Conservation (phyloP, 1,284 basidiomycete species). For the Ustilago tritici region DNA sequence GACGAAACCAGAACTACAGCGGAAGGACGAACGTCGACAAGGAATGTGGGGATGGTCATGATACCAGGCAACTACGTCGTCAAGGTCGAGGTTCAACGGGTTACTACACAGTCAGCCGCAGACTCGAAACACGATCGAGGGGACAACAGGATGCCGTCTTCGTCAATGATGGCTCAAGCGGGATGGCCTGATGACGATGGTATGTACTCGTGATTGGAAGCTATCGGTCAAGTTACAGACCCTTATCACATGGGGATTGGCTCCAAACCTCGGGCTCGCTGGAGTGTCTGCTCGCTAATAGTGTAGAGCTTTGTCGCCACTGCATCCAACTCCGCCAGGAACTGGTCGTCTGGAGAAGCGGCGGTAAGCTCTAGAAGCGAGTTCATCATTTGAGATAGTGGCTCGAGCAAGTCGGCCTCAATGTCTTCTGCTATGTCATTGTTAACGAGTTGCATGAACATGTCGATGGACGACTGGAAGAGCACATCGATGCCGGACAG, state of each 20-base stretch:
- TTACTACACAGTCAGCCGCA: neutral
- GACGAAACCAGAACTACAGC: constrained; percentile 31
- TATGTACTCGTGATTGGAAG: constrained; percentile 24
- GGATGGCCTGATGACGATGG: constrained; percentile 43
- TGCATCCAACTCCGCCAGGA: constrained; percentile 20
- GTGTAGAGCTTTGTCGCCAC: constrained; percentile 16
- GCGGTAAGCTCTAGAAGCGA: constrained; percentile 6
- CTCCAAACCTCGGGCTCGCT: neutral
- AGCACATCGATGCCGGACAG: no score
- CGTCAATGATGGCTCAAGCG: constrained; percentile 18
- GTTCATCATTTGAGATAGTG: constrained; percentile 11
- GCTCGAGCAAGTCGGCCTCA: no score
- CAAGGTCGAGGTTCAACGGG: constrained; percentile 45
- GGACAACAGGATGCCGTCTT: neutral
- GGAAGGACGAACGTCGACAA: constrained; percentile 19
- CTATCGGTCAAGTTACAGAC: neutral
- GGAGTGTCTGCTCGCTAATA: constrained; percentile 1
- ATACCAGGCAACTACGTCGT: constrained; percentile 50
- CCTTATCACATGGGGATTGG: neutral
- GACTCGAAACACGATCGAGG: neutral
- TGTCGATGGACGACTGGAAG: neutral
- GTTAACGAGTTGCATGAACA: no score
- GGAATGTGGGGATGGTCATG: constrained; percentile 63
- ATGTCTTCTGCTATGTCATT: no score
- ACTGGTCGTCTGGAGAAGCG: constrained; percentile 2